A percentile compares a stretch with the other conserved stretches of the same genome.
Conservation (phyloP, 2,329 filamentous ascomycete species). For the Sclerotinia nivalis region DNA sequence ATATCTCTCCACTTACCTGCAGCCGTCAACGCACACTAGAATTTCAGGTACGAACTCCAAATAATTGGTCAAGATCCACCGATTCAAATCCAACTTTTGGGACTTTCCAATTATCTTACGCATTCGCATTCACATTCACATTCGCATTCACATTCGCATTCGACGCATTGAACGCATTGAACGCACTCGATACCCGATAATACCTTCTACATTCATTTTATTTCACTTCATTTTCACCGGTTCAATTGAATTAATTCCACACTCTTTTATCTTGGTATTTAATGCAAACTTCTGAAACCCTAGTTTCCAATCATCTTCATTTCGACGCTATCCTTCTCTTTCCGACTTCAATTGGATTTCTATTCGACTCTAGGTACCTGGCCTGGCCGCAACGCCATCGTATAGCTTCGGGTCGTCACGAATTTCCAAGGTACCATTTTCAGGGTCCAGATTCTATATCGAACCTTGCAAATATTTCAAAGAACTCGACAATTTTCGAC, state of each 20-base stretch:
- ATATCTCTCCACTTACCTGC: constrained; percentile 1
- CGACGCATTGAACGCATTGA: background rate
- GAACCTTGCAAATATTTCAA: background rate
- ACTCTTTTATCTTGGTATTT: background rate
- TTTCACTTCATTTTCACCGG: background rate
- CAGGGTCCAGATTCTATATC: background rate
- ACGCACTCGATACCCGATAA: background rate
- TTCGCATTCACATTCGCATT: no score
- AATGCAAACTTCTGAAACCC: background rate
- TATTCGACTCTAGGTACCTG: background rate
- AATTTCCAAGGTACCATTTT: background rate
- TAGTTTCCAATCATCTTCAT: background rate
- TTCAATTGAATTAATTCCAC: no score
- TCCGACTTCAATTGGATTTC: background rate
- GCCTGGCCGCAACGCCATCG: background rate
- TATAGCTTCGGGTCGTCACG: background rate
- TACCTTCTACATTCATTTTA: background rate
- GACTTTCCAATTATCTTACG: background rate
- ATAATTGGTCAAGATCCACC: background rate
- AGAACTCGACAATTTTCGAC: background rate
- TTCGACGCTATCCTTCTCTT: constrained; percentile 10
- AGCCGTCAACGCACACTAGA: constrained; percentile 10
- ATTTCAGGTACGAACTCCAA: background rate
- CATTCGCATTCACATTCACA: no score
- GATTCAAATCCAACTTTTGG: background rate